Conservation (phyloP, 345 rosid genomes). For the Camelina hispida region DNA sequence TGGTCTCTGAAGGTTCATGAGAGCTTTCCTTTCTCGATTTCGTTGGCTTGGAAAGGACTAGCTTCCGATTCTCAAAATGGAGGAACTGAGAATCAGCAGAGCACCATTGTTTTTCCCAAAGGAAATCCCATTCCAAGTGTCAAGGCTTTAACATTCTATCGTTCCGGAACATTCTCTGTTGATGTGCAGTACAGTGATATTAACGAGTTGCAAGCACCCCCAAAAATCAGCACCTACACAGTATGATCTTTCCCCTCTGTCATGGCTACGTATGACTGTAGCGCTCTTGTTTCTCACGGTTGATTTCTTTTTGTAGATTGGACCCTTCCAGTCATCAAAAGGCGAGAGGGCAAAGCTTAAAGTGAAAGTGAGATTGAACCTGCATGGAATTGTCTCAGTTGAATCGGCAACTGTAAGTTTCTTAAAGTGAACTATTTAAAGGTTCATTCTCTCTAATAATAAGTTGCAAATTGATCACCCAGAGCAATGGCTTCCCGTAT, state of each 20-base stretch:
- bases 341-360: constrained; percentile 83
- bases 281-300: constrained; percentile 31
- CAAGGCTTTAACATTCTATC: constrained; percentile 84
- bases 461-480: background rate
- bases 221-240: constrained; percentile 82
- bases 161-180: constrained; percentile 73
- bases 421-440: background rate
- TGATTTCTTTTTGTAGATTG: constrained; percentile 61
- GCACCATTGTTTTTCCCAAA: constrained; percentile 78
- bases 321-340: constrained; percentile 83
- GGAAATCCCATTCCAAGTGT: constrained; percentile 88
- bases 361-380: constrained; percentile 81
- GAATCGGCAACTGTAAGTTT: constrained; percentile 86
- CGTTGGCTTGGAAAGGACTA: constrained; percentile 83
- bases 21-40: constrained; percentile 81
- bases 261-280: constrained; percentile 15
- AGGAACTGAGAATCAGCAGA: constrained; percentile 70
- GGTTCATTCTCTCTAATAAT: background rate
- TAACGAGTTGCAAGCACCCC: constrained; percentile 65
- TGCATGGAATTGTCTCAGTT: constrained; percentile 83
- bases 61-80: constrained; percentile 68
- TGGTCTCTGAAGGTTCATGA: constrained; percentile 65
- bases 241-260: constrained; percentile 45
- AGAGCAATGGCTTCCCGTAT: background rate
- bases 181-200: constrained; percentile 81